A percentile compares a stretch with the other conserved stretches of the same genome.
Evolutionary conservation across 2,329 filamentous ascomycete genomes (phyloP).

Genomic region (Beauveria medogensis): DNA sequence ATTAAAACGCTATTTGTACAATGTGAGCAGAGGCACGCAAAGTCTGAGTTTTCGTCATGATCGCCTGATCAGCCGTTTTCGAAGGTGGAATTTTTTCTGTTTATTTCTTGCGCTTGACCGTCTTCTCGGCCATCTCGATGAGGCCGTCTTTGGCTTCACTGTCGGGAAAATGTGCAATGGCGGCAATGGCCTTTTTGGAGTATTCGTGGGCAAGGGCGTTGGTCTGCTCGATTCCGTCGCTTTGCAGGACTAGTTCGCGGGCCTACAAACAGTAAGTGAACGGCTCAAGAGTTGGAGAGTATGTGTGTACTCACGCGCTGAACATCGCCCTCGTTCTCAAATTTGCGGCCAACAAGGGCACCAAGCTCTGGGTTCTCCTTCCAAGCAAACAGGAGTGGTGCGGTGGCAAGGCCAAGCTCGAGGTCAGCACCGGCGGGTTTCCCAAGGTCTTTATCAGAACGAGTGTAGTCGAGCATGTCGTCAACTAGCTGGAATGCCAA

Average conservation of each 20-base stretch:
- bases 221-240: constrained; percentile 86
- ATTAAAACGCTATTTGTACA: constrained; percentile 14
- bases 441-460: constrained; percentile 74
- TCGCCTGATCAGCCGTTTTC: constrained; percentile 8
- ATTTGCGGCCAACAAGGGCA: constrained; percentile 84
- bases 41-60: neutral
- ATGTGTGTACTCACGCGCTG: constrained; percentile 54
- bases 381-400: constrained; percentile 93
- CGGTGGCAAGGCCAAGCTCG: constrained; percentile 87
- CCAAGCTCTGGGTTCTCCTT: constrained; percentile 79
- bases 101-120: constrained; percentile 79
- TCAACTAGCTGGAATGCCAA: constrained; percentile 96
- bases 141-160: constrained; percentile 90
- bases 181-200: constrained; percentile 74
- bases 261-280: constrained; percentile 47
- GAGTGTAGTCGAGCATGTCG: constrained; percentile 95
- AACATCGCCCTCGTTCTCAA: constrained; percentile 75
- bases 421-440: constrained; percentile 94
- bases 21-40: neutral
- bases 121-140: constrained; percentile 89
- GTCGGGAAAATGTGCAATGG: constrained; percentile 80
- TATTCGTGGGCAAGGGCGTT: constrained; percentile 85
- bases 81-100: neutral
- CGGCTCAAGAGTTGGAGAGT: neutral
- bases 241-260: constrained; percentile 72